A percentile compares a stretch with the other conserved stretches of the same genome.
phyloP scores from a whole-genome alignment of 2,329 filamentous ascomycete species.

The Lanzia echinophila region DNA sequence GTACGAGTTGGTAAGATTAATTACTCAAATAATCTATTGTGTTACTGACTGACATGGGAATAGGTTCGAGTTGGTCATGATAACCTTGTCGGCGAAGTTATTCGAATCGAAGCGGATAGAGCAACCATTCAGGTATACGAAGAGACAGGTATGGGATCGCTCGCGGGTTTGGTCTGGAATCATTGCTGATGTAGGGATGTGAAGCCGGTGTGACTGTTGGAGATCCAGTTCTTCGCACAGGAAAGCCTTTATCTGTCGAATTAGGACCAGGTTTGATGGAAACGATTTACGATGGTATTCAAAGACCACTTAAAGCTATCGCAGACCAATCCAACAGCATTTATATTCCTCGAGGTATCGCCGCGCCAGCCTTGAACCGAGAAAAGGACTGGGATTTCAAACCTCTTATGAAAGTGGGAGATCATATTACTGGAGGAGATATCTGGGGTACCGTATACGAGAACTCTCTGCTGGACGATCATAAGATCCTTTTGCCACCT shows the following conservation, averaged over 20 bases:
- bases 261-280: constrained; percentile 95
- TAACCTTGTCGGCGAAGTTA: constrained; percentile 91
- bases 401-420: constrained; percentile 84
- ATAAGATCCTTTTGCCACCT: constrained; percentile 89
- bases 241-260: constrained; percentile 95
- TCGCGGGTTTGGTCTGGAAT: not conserved
- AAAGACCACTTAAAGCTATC: constrained; percentile 86
- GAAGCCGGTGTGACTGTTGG: constrained; percentile 92
- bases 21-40: not conserved
- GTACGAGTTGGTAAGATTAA: constrained; percentile 72
- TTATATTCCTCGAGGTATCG: constrained; percentile 94
- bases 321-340: constrained; percentile 73
- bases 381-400: constrained; percentile 95
- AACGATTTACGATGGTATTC: constrained; percentile 99
- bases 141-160: constrained; percentile 69
- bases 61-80: constrained; percentile 90
- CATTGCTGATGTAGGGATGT: constrained; percentile 3
- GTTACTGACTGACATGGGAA: not conserved
- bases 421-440: constrained; percentile 94
- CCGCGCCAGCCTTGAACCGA: constrained; percentile 80
- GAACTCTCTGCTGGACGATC: constrained; percentile 88
- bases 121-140: constrained; percentile 99
- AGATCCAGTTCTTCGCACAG: constrained; percentile 83
- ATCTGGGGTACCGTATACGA: constrained; percentile 93
- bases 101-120: constrained; percentile 92